Evolutionary conservation across 2,329 filamentous ascomycete genomes (phyloP).

Genomic region (Hymenoscyphus scutula): DNA sequence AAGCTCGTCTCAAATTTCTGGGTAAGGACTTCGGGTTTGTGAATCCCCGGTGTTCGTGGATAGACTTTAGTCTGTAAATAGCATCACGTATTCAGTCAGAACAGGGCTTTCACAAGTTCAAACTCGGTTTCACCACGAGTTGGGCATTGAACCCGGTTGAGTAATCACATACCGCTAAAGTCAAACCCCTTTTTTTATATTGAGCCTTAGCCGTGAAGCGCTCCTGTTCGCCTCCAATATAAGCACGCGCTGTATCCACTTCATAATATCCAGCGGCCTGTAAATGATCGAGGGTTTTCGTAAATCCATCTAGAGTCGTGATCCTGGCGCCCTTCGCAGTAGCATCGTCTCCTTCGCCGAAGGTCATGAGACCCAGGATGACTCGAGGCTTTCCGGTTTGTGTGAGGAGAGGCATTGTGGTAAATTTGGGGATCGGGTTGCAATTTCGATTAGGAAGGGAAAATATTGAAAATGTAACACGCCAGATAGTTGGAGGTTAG

Average conservation of each 20-base stretch:
- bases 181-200: conserved; percentile 78
- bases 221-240: conserved; percentile 72
- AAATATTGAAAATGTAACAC: no score
- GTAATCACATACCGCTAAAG: conserved; percentile 52
- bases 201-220: conserved; percentile 70
- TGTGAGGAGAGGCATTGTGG: conserved; percentile 33
- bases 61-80: conserved; percentile 65
- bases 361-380: conserved; percentile 86
- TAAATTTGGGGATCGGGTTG: neutral
- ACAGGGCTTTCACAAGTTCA: no score
- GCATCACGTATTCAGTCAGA: neutral
- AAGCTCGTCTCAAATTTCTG: conserved; percentile 66
- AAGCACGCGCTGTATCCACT: conserved; percentile 77
- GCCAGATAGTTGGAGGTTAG: neutral
- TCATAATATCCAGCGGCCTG: conserved; percentile 80
- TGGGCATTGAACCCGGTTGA: neutral
- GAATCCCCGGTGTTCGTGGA: conserved; percentile 55
- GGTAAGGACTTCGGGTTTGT: conserved; percentile 62
- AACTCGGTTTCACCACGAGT: neutral
- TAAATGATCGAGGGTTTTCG: conserved; percentile 69
- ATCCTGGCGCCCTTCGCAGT: conserved; percentile 65
- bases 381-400: conserved; percentile 39
- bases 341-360: conserved; percentile 59
- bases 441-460: no score
- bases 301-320: conserved; percentile 64